Evolutionary conservation across 176 grass and related monocot genomes (phyloP).

Genomic region (Olyra latifolia): DNA sequence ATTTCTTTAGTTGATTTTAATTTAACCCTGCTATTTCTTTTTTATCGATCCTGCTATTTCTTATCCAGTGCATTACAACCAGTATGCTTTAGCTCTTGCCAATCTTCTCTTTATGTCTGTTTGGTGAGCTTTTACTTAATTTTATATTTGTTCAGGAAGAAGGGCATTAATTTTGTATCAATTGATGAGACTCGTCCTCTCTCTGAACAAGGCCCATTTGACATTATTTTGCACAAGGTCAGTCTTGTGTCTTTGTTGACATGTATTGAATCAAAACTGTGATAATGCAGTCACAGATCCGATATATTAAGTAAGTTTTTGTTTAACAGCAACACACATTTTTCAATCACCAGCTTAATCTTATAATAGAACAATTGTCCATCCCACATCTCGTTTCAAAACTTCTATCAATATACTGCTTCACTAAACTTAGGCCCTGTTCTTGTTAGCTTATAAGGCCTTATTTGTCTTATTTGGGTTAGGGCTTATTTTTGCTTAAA

Average conservation of each 20-base stretch:
- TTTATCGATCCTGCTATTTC: slow-evolving; percentile 10
- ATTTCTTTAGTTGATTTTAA: neutral
- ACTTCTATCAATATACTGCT: neutral
- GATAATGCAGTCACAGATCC: neutral
- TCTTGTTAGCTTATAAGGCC: too few relatives aligned
- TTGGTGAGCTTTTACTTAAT: neutral
- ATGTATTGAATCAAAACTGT: neutral
- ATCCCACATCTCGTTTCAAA: neutral
- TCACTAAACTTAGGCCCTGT: too few relatives aligned
- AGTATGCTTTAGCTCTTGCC: neutral
- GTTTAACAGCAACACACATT: neutral
- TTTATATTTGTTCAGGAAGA: slow-evolving; percentile 63
- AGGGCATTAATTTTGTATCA: slow-evolving; percentile 69
- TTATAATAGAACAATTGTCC: neutral
- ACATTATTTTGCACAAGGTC: slow-evolving; percentile 92
- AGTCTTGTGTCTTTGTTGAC: neutral
- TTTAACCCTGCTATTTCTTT: too few relatives aligned
- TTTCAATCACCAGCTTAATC: neutral
- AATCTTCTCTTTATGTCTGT: neutral
- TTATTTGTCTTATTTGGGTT: too few relatives aligned
- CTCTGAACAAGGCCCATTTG: slow-evolving; percentile 83
- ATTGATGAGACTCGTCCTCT: slow-evolving; percentile 63
- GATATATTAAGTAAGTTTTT: slow-evolving; percentile 10
- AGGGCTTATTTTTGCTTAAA: too few relatives aligned
- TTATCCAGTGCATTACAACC: neutral